A percentile compares a stretch with the other conserved stretches of the same genome.
phyloP scores from a whole-genome alignment of 805 yeast species.

The Metschnikowia cubensis region DNA sequence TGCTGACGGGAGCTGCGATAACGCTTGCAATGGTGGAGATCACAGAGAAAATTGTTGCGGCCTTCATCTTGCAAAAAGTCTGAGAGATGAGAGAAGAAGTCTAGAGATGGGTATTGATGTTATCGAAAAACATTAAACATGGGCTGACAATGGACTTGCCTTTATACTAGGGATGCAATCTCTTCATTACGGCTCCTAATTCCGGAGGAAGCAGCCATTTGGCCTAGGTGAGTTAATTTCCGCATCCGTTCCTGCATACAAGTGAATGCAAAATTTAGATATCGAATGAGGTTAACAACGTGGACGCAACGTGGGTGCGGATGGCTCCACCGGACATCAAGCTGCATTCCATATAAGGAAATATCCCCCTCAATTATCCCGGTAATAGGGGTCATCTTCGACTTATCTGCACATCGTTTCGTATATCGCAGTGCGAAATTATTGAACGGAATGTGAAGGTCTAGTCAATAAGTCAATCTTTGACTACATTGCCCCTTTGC shows the following conservation, averaged over 20 bases:
- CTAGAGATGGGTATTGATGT: neutral
- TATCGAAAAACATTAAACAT: neutral
- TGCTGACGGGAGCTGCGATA: conserved; percentile 22
- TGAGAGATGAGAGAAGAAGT: neutral
- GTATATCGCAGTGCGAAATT: too few relatives aligned
- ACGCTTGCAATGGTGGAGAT: conserved; percentile 17
- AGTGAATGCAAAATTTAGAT: neutral
- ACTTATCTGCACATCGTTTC: too few relatives aligned
- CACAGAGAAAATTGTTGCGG: neutral
- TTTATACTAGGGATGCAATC: neutral
- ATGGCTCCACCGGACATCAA: neutral
- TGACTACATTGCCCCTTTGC: too few relatives aligned
- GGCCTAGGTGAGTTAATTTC: neutral
- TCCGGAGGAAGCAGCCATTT: neutral
- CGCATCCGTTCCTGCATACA: conserved; percentile 1
- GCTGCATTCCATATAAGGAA: neutral
- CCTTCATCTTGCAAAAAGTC: neutral
- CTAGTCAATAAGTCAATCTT: too few relatives aligned
- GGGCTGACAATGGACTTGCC: neutral
- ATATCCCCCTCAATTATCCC: neutral
- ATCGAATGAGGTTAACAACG: neutral
- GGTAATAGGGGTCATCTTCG: neutral
- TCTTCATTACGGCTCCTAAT: neutral
- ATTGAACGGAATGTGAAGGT: too few relatives aligned
- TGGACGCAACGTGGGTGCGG: conserved; percentile 4